Percentiles rank a stretch among this genome's conserved stretches.
phyloP scores from a whole-genome alignment of 441 rosid genomes.

The Populus tomentosa region DNA sequence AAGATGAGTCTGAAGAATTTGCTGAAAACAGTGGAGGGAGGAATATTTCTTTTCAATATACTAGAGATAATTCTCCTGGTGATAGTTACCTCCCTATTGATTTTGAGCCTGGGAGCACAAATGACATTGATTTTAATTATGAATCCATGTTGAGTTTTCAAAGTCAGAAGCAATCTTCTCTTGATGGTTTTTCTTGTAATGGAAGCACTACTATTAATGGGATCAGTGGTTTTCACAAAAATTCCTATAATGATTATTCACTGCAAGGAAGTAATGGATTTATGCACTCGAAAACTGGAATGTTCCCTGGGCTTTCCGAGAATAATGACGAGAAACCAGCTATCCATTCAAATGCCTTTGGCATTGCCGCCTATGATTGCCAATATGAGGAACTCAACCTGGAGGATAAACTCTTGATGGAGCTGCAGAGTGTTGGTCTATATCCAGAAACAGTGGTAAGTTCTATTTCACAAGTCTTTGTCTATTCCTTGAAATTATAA shows the following conservation, averaged over 20 bases:
- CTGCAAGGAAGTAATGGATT: conserved; percentile 25
- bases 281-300: conserved; percentile 19
- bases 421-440: conserved; percentile 52
- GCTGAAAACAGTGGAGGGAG: conserved; percentile 32
- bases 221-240: conserved; percentile 15
- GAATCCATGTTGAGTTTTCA: conserved; percentile 27
- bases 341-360: conserved; percentile 14
- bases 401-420: conserved; percentile 42
- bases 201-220: conserved; percentile 22
- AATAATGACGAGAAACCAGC: conserved; percentile 22
- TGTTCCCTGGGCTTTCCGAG: conserved; percentile 18
- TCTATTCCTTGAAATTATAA: background rate
- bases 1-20: conserved; percentile 43
- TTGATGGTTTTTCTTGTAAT: conserved; percentile 28
- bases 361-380: conserved; percentile 28
- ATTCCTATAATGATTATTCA: conserved; percentile 19
- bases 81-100: conserved; percentile 17
- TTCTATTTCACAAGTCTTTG: background rate
- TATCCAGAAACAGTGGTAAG: conserved; percentile 50
- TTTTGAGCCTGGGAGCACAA: conserved; percentile 22
- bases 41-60: conserved; percentile 24
- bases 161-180: conserved; percentile 26
- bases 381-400: conserved; percentile 34
- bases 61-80: conserved; percentile 23
- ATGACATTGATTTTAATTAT: conserved; percentile 26